Evolutionary conservation across 352 stramenopile genomes (phyloP).

Genomic region (Phytophthora foliorum): DNA sequence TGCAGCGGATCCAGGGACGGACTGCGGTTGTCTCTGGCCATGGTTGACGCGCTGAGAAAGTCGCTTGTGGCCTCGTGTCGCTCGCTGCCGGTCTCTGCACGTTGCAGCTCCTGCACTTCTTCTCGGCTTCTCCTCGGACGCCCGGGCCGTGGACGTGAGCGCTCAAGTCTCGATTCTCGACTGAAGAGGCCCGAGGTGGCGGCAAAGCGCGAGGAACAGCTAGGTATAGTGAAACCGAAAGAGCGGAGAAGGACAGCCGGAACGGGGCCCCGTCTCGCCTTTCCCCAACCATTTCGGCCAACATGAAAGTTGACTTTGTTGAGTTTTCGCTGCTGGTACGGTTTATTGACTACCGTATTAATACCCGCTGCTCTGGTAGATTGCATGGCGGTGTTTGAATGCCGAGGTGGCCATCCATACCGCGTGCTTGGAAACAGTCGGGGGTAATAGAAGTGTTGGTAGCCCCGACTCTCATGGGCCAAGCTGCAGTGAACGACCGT

Average conservation of each 20-base stretch:
- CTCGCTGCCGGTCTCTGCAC: conserved; percentile 35
- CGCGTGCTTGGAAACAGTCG: conserved; percentile 26
- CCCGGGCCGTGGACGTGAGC: neutral
- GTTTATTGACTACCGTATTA: too few species aligned
- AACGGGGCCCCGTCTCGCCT: conserved; percentile 14
- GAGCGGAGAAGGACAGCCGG: conserved; percentile 13
- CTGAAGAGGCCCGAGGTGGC: conserved; percentile 11
- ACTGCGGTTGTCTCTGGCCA: conserved; percentile 4
- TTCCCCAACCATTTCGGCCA: conserved; percentile 20
- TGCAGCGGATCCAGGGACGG: conserved; percentile 29
- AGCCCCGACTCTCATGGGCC: conserved; percentile 19
- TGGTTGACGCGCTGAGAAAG: conserved; percentile 2
- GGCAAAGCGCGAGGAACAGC: neutral
- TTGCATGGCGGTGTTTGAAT: conserved; percentile 1
- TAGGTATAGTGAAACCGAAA: conserved; percentile 30
- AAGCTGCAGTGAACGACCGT: conserved; percentile 7
- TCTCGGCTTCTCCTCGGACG: conserved; percentile 28
- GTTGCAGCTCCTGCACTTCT: conserved; percentile 44
- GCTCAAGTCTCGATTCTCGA: conserved; percentile 23
- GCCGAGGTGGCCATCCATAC: conserved; percentile 26
- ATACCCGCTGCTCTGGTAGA: conserved; percentile 21
- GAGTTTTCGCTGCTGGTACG: neutral
- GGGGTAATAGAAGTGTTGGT: conserved; percentile 22
- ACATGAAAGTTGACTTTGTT: neutral
- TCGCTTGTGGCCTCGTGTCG: conserved; percentile 25